These are phyloP conservation scores for Cryphonectria japonica DNA, from an alignment of 2,329 filamentous ascomycete species.

Conservation along the genomic window DNA sequence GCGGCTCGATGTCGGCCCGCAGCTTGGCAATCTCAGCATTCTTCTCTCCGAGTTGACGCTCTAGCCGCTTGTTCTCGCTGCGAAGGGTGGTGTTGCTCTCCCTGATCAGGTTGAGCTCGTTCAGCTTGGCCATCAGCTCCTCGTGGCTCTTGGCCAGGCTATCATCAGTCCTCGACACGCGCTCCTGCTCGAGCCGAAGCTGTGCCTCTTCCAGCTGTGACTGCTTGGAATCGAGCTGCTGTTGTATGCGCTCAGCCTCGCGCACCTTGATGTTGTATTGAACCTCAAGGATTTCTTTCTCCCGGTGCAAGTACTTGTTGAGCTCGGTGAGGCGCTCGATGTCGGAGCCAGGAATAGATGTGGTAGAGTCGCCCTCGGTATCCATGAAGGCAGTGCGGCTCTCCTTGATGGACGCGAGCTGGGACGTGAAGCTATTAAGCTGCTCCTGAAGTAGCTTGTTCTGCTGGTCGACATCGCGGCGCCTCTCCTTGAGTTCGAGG, in stretches of 20 bases:
- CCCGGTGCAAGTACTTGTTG: constrained; percentile 86
- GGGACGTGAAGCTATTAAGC: constrained; percentile 78
- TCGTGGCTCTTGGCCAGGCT: constrained; percentile 78
- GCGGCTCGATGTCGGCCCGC: constrained; percentile 74
- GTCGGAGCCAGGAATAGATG: constrained; percentile 59
- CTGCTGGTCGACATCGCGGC: constrained; percentile 84
- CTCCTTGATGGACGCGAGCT: constrained; percentile 80
- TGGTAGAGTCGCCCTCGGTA: constrained; percentile 56
- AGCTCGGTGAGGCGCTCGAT: constrained; percentile 84
- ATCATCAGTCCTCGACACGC: constrained; percentile 73
- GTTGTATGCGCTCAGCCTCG: constrained; percentile 84
- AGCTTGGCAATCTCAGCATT: constrained; percentile 75
- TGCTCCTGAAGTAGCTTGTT: constrained; percentile 91
- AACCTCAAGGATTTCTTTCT: constrained; percentile 98
- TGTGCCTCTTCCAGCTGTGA: constrained; percentile 86
- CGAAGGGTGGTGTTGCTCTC: constrained; percentile 93
- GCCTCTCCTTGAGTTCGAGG: constrained; percentile 73
- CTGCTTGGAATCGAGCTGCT: constrained; percentile 86
- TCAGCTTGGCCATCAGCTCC: constrained; percentile 91
- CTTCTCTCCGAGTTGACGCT: constrained; percentile 76
- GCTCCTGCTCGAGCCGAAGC: constrained; percentile 89
- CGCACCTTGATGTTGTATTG: constrained; percentile 89
- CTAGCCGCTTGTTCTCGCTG: constrained; percentile 80
- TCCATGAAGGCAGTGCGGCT: constrained; percentile 62
- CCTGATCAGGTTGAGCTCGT: constrained; percentile 92